Base-by-base conservation (phyloP, 2,329 filamentous ascomycete genomes). In the Piedraia hortae region DNA sequence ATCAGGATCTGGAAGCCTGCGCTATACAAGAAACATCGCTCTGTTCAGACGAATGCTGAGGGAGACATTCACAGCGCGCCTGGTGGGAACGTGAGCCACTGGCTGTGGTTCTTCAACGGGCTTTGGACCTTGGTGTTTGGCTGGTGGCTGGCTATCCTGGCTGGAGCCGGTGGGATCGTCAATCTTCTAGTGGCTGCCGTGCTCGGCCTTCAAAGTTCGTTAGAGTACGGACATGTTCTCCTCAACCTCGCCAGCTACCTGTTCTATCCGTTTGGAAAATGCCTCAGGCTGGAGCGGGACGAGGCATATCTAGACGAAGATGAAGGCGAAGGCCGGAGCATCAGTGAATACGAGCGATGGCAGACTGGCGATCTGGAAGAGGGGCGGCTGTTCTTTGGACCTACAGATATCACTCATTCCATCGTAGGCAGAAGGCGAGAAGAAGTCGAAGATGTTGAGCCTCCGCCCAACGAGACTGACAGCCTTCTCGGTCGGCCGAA, bases 1-100 rank as follows among this genome's bases (percentile, higher is more conserved):
- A 93, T 97, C 42, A 68, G 88, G 43, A 75, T 97, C 31, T 97
- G 85, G 85, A 97, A 97, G 46, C 85, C 85, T 19, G 88, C 85
- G 1, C 47, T 97, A 30, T 97, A 97, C 59, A 97, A 97, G 50
- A 97, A 97, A 47, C 69, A 72, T 36, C 68, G 85, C 25, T 97
- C 85, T 1, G 88, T 97, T 16, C 78, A 93, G 44, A 85, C 88
- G 46, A 89, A 69, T 20, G 85, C 85, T 4, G 82, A 93, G 48
- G 80, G 73, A 8, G 85, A 97, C 44, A 93, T 97, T 27, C 85
- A 97, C 50, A 93, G 82, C 3, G 67, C 75, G 1, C 85, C 85
- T 0, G 85, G 85, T 11, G 73, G 75, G 10, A 67, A 66, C 34
- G 82, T 93, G 30, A 82, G 66, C 46, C 62, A 50, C 27, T 80